Base-by-base conservation (phyloP, 805 yeast genomes). In the Candida pseudofarinosa region DNA sequence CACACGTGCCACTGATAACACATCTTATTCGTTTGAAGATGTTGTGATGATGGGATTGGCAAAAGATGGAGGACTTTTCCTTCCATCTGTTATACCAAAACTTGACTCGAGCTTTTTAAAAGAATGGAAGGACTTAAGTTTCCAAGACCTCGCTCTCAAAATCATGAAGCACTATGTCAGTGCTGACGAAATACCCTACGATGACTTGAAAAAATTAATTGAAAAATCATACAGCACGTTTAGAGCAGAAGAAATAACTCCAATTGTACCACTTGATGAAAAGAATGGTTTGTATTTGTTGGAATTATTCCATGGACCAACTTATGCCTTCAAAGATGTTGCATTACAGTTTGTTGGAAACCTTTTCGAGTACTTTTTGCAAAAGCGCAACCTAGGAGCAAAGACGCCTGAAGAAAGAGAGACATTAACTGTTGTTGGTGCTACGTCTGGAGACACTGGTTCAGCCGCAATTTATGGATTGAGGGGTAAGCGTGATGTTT, bases 381-480 rank as follows among this genome's bases (percentile, higher is more conserved):
- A 76, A 46, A 83, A 96, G 66, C 77, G 79, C 55, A 93, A 93
- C 59, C 67, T 71, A 5, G 62, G 58, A 39, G 73, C 76, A 49
- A 48, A 56, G n/a, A 69, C 63, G 18, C 73, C 71, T 42, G 76
- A 75, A 46, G 74, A 77, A 52, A 77, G 91, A 62, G 93, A 88
- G 54, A 78, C 79, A 46, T 74, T 93, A 58, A 93, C 99, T 32
- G 98, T 93, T 51, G 97, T 93, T 45, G 99, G 99, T 59, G 99
- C 99, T 35, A 93, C 99, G 19, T 85, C 96, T 37, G 99, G 99
- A 60, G 99, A 93, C 59, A 93, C 99, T 37, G 99, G 99, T 46
- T 86, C 96, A 41, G 99, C 99, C 42, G 99, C 99, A 49, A 93
- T 93, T 53, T 93, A 93, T 68, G 99, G 99, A 42, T 77, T 93